A percentile compares a stretch with the other conserved stretches of the same genome.
These are phyloP conservation scores for Coniferiporia sulphurascens DNA, from an alignment of 1,284 basidiomycete genomes.

Conservation along the genomic window DNA sequence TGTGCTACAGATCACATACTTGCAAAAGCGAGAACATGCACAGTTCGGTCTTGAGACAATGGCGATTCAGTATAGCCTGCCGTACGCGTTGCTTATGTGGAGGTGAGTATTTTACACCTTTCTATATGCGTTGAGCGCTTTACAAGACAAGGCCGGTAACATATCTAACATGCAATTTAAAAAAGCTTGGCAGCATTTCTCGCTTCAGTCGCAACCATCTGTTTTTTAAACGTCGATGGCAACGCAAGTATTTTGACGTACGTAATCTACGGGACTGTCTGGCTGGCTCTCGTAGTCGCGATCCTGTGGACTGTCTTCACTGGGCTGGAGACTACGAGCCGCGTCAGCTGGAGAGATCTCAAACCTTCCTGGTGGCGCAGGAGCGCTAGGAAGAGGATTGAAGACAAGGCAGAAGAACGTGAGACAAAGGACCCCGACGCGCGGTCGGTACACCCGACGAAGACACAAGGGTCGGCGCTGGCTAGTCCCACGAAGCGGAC, in stretches of 20 bases:
- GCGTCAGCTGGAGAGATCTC: neutral
- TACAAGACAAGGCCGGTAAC: neutral
- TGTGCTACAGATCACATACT: slow-evolving; percentile 4
- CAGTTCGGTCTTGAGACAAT: slow-evolving; percentile 22
- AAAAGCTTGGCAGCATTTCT: slow-evolving; percentile 17
- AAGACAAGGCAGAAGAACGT: too few species aligned
- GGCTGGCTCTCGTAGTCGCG: slow-evolving; percentile 4
- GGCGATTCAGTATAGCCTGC: slow-evolving; percentile 25
- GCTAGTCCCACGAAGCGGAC: too few species aligned
- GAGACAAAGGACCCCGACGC: too few species aligned
- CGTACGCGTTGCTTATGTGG: slow-evolving; percentile 27
- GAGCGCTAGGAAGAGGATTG: neutral
- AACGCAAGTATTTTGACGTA: neutral
- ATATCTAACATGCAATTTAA: neutral
- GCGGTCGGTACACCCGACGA: too few species aligned
- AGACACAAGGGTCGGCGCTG: too few species aligned
- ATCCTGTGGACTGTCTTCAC: slow-evolving; percentile 14
- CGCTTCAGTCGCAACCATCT: slow-evolving; percentile 9
- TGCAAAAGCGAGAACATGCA: slow-evolving; percentile 20
- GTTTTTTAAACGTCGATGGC: slow-evolving; percentile 9
- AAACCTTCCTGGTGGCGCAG: neutral
- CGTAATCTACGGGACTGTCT: slow-evolving; percentile 3
- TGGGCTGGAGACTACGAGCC: slow-evolving; percentile 13
- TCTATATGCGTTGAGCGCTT: too few species aligned
- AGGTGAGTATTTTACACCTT: slow-evolving; percentile 17